Evolutionary conservation across 2,329 filamentous ascomycete genomes (phyloP).

Genomic region (Ilyonectria mors-panacis): DNA sequence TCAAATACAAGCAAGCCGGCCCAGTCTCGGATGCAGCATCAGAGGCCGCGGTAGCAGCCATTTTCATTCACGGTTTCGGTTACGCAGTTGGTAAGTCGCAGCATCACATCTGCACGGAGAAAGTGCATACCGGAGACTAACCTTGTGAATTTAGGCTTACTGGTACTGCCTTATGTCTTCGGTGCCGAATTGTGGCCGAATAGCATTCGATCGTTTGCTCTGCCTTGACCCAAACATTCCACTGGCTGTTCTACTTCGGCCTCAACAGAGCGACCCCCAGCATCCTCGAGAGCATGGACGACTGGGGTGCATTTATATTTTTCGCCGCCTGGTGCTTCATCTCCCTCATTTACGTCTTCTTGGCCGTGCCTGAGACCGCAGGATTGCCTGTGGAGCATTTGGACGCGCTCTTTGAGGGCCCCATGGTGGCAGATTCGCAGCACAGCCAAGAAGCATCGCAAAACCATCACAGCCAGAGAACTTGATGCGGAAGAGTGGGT

Average conservation of each 20-base stretch:
- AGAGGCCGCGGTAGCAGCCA: conserved; percentile 58
- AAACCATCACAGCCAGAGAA: conserved; percentile 13
- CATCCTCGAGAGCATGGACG: conserved; percentile 51
- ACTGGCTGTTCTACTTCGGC: conserved; percentile 58
- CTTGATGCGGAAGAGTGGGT: conserved; percentile 31
- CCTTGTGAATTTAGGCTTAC: conserved; percentile 36
- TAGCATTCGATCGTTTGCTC: conserved; percentile 27
- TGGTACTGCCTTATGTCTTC: conserved; percentile 62
- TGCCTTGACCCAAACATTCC: conserved; percentile 43
- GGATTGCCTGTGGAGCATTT: conserved; percentile 57
- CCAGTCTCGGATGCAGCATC: conserved; percentile 48
- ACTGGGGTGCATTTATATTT: conserved; percentile 58
- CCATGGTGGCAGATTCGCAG: conserved; percentile 38
- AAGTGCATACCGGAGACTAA: background rate
- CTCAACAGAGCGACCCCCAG: conserved; percentile 53
- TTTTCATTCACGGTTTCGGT: conserved; percentile 63
- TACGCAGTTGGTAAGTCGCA: conserved; percentile 52
- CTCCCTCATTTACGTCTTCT: conserved; percentile 55
- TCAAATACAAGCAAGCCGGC: conserved; percentile 52
- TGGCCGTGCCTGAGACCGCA: conserved; percentile 57
- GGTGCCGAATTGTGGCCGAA: conserved; percentile 28
- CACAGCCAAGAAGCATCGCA: conserved; percentile 25
- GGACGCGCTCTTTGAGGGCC: conserved; percentile 52
- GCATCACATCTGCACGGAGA: no score
- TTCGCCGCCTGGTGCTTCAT: conserved; percentile 56